Base-by-base conservation (phyloP, 306 rosid genomes). In the Rubus idaeus region DNA sequence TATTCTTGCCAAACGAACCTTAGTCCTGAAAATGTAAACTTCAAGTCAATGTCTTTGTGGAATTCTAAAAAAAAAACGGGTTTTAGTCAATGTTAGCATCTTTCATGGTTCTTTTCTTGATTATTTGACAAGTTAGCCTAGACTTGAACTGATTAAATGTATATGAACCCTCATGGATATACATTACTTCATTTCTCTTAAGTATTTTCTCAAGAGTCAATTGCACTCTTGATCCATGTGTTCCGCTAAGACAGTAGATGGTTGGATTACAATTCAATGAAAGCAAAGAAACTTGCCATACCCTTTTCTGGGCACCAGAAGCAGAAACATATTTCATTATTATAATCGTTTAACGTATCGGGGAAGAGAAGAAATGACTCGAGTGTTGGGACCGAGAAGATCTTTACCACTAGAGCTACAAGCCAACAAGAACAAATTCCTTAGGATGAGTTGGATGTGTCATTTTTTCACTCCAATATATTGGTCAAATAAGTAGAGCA, bases 1-100 rank as follows among this genome's bases (percentile, higher is more conserved):
- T 63, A 83, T 61, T 74, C 47, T 49, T 67, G 80, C 53, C 40
- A 68, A 3, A 21, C 47, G 69, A 77, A 78, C 20, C 58, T 80
- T 73, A 49, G 78, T 74, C 85, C 44, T 56, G 26, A 61, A 42
- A 63, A 50, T 56, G 66, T 23, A 68, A 30, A 77, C 65, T 10
- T 61, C 13, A 61, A 76, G 63, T 71, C 66, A 11, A 57, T 50
- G 18, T 80, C 87, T 7, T 20, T 69, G 66, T 52, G 47, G 74
- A 79, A 83, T 60, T 70, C 73, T 11, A 75, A 63, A 63, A 61
- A 61, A 60, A 40, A 73, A 23, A 66, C 58, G 64, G 69, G 23
- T 47, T 39, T 8, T 7, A 42, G 73, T 41, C 79, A 6, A 57
- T 37, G 10, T 10, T 46, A 53, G 44, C 47, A 68, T 68, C 23